Evolutionary conservation across 345 rosid species (phyloP), one percentile per base, ranked within the genome.

Genomic region (Cardamine chenopodiifolia): DNA sequence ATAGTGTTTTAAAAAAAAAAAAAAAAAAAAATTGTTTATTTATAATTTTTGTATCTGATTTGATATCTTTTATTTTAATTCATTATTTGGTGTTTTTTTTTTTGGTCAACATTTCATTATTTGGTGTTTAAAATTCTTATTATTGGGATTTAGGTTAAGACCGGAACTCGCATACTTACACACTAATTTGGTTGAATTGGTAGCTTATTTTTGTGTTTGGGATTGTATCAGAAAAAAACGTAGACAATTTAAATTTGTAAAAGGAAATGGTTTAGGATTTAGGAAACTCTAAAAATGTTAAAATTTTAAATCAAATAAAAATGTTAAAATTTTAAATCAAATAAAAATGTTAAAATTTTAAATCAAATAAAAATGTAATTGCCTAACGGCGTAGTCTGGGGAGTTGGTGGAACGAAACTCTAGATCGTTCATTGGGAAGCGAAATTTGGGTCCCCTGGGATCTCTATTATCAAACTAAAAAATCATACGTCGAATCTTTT

Each of bases 341-440:
- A 8, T 34, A 9, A 37, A 37, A 37, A 10, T 35, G 42, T 37
- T 35, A 37, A 37, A 37, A 11, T 0, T 37, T 34, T 34, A 34
- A 34, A 34, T 34, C 11, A 34, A 34, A 8, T 34, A 9, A 37
- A 37, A 37, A 10, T 35, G 42, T 37, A n/a, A n/a, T n/a, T n/a
- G n/a, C n/a, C n/a, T n/a, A n/a, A n/a, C n/a, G n/a, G n/a, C n/a
- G n/a, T n/a, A n/a, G n/a, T n/a, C n/a, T n/a, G 45, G 17, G 14
- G 68, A 60, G 70, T 61, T 22, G 79, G 70, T 76, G 74, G 64
- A 68, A 68, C 17, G 69, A 70, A 76, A 76, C 75, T 76, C 53
- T 42, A 76, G 79, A 76, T 76, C 40, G 70, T 10, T 44, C 65
- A 69, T 76, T 2, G 79, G 79, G 70, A 2, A 6, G 0, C 45